These are phyloP conservation scores for Lagerstroemia speciosa DNA, from an alignment of 345 rosid species.

Conservation along the genomic window DNA sequence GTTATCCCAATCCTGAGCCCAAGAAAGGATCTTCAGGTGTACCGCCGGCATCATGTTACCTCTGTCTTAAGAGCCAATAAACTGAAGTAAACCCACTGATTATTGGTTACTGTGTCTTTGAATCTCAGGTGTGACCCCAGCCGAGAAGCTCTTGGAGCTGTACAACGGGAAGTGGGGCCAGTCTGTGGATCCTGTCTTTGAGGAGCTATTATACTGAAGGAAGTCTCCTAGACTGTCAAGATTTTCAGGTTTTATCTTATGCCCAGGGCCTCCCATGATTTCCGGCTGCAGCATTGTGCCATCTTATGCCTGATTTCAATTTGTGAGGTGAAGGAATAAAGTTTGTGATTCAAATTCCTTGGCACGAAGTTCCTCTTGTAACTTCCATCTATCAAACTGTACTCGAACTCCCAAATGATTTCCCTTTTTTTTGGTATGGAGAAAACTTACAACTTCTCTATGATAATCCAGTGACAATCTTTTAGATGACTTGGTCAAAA, in stretches of 20 bases:
- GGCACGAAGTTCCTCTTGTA: neutral
- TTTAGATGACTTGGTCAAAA: no score
- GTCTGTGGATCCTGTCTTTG: slow-evolving; percentile 16
- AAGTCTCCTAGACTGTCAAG: neutral
- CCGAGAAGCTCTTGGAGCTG: slow-evolving; percentile 18
- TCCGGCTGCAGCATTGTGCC: neutral
- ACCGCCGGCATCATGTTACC: neutral
- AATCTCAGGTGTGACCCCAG: slow-evolving; percentile 16
- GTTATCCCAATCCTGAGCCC: neutral
- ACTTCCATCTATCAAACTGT: neutral
- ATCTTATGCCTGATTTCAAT: neutral
- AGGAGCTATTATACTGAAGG: slow-evolving; percentile 15
- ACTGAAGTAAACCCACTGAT: neutral
- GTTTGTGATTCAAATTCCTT: neutral
- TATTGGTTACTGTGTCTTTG: neutral
- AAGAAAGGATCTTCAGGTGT: neutral
- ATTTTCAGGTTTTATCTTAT: neutral
- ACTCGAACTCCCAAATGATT: neutral
- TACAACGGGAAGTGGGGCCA: slow-evolving; percentile 18
- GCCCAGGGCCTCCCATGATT: neutral
- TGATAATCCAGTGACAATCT: no score
- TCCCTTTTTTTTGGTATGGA: neutral
- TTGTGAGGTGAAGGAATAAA: neutral
- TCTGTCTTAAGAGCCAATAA: no score
- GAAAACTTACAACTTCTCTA: neutral